These are phyloP conservation scores for Nadsonia fulvescens DNA, from an alignment of 805 yeast species.

Conservation along the genomic window DNA sequence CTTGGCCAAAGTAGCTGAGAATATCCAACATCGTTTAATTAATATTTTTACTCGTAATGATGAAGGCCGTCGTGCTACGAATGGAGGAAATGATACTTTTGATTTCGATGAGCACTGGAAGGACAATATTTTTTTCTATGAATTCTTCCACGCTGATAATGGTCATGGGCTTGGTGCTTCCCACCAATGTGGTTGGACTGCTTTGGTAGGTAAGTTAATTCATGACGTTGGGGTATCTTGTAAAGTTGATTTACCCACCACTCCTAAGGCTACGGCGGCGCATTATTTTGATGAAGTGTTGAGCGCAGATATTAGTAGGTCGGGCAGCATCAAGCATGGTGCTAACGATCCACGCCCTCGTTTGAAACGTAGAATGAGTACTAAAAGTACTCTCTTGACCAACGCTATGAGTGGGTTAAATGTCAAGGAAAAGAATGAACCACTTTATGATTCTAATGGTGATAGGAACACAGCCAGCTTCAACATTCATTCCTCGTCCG, in stretches of 20 bases:
- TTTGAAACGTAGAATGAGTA: too few species aligned
- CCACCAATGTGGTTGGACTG: slow-evolving; percentile 96
- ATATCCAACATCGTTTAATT: slow-evolving; percentile 70
- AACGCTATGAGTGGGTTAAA: too few species aligned
- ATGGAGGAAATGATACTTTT: slow-evolving; percentile 29
- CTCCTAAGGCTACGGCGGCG: slow-evolving; percentile 19
- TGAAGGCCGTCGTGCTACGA: slow-evolving; percentile 54
- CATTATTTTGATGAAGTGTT: slow-evolving; percentile 20
- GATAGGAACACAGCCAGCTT: too few species aligned
- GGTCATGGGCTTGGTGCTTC: slow-evolving; percentile 89
- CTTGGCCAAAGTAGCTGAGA: slow-evolving; percentile 81
- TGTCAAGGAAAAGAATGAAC: too few species aligned
- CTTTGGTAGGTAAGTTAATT: slow-evolving; percentile 78
- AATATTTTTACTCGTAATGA: slow-evolving; percentile 54
- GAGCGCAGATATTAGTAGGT: slow-evolving; percentile 7
- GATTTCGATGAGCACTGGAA: slow-evolving; percentile 55
- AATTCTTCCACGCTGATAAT: slow-evolving; percentile 84
- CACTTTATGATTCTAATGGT: too few species aligned
- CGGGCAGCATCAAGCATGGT: too few species aligned
- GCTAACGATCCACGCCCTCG: too few species aligned
- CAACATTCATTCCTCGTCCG: too few species aligned
- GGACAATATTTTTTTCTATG: slow-evolving; percentile 65
- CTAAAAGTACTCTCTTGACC: too few species aligned
- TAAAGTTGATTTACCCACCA: slow-evolving; percentile 24
- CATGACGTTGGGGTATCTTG: slow-evolving; percentile 67